Base-by-base conservation (phyloP, 2,329 filamentous ascomycete genomes). In the Fragosphaeria purpurea region DNA sequence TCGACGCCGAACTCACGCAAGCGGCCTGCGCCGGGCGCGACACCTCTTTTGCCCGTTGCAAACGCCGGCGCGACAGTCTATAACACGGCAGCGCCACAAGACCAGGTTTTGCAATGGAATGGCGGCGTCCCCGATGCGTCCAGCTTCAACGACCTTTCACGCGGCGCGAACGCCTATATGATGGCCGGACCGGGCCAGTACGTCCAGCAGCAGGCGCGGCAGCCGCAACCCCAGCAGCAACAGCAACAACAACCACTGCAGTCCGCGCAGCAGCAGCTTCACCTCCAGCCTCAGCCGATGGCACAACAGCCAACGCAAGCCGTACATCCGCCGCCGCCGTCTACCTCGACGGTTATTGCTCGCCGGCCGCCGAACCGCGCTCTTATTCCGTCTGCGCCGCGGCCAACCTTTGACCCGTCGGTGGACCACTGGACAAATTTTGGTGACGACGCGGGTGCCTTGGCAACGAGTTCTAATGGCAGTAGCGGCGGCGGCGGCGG, bases 1-100 rank as follows among this genome's bases (percentile, higher is more conserved):
- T 72, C 76, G 51, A 61, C 68, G 35, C 67, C 70, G 44, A 78
- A 77, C 56, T 65, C 75, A 22, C 70, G 86, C 66, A 93, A 93
- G 72, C 77, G 87, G 65, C 74, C 84, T 58, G 86, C 86, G 44
- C 83, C 86, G 51, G 86, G 84, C 63, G 71, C 82, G 55, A 76
- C 80, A 39, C 83, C 86, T n/a, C 69, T 78, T 56, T 69, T 76
- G 30, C 77, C 80, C 37, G 62, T 72, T 46, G 71, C 72, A 40
- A 70, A 70, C 56, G 67, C 76, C 61, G 75, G 76, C 51, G 70
- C 70, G 55, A 63, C 68, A 40, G 72, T 76, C 54, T 68, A 45
- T 12, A 42, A 22, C 32, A 34, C 71, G 13, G 68, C 68, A 51
- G 73, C 72, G 45, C 64, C 73, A 55, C 63, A 69, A 55, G 76